Evolutionary conservation across 495 filamentous ascomycete genomes (phyloP), one percentile per base, ranked within the genome.

Genomic region (Beverwykella pulmonaria): DNA sequence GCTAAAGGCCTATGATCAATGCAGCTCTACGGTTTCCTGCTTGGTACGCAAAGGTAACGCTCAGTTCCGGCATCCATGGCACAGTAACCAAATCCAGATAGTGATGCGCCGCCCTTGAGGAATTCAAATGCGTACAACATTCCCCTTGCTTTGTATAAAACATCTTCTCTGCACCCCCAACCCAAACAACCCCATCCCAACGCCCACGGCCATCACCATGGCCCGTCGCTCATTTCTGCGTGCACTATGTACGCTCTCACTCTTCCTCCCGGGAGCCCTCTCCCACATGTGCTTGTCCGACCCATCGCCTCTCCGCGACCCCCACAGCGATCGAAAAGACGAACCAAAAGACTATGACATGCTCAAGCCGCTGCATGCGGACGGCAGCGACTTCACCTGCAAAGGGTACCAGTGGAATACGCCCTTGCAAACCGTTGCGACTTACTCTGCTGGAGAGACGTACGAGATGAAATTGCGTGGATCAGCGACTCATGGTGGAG

Each of bases 361-460:
- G 74, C 84, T 82, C 1, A 73, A 80, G 5, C 87, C 88, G 14
- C 80, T 88, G 58, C 71, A 69, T 36, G 60, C 59, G 4, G 67
- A 60, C 44, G 82, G 84, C 22, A 75, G 78, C 23, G 76, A 87
- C 73, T 90, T 80, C 72, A 85, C 87, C 3, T 90, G 88, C 82
- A 89, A 89, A 78, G 84, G 84, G n/a, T 85, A 89, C 71, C 82
- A 85, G 22, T 77, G 77, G n/a, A 62, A 79, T 53, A 82, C 78
- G 17, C 47, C 79, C 12, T 77, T 80, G 22, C 83, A 78, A 53
- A 59, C 81, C 10, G 79, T 81, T 1, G 82, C 76, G 17, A 83
- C 78, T 5, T 89, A 82, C 59, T 75, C 74, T 2, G 83, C 86
- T 2, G 89, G 88, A 56, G 72, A 76, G 47, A 68, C 75, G 19